Conservation (phyloP, 345 rosid species). For the Hypericum perforatum region DNA sequence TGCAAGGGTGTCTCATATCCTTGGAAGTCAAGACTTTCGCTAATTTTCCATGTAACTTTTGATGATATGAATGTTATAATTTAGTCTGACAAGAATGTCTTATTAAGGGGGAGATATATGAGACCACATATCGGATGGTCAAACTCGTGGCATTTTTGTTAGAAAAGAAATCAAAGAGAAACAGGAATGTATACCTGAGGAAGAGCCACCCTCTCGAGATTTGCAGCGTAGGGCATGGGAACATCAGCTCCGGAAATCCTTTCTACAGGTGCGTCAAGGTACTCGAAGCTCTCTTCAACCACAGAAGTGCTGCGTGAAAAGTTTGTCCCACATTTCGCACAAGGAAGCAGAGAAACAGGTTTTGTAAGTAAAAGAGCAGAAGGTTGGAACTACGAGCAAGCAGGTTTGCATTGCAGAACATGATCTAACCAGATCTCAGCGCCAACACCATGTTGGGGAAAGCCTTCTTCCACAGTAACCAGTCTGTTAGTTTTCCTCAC, state of each 20-base stretch:
- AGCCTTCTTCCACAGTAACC: slow-evolving; percentile 91
- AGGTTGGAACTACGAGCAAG: background rate
- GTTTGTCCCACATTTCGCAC: slow-evolving; percentile 7
- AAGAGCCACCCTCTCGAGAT: slow-evolving; percentile 79
- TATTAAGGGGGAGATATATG: background rate
- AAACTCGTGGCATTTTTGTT: background rate
- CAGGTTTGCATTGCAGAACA: slow-evolving; percentile 1
- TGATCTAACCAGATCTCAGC: slow-evolving; percentile 73
- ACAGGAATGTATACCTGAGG: slow-evolving; percentile 47
- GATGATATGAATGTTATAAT: too few relatives aligned
- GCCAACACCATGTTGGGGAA: slow-evolving; percentile 91
- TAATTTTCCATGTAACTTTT: too few relatives aligned
- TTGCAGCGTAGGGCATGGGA: slow-evolving; percentile 86
- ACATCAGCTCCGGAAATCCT: slow-evolving; percentile 88
- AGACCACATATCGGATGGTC: background rate
- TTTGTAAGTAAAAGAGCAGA: too few relatives aligned
- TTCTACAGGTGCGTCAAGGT: slow-evolving; percentile 80
- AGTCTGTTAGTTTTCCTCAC: slow-evolving; percentile 93
- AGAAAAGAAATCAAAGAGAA: slow-evolving; percentile 1
- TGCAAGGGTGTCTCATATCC: too few relatives aligned
- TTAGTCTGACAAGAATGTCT: too few relatives aligned
- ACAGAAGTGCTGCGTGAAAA: slow-evolving; percentile 44
- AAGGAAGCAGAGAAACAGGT: background rate
- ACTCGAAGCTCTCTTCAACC: slow-evolving; percentile 80
- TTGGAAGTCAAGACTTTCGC: too few relatives aligned